These are phyloP conservation scores for Phytophthora foliorum DNA, from an alignment of 352 stramenopile genomes.

Conservation along the genomic window DNA sequence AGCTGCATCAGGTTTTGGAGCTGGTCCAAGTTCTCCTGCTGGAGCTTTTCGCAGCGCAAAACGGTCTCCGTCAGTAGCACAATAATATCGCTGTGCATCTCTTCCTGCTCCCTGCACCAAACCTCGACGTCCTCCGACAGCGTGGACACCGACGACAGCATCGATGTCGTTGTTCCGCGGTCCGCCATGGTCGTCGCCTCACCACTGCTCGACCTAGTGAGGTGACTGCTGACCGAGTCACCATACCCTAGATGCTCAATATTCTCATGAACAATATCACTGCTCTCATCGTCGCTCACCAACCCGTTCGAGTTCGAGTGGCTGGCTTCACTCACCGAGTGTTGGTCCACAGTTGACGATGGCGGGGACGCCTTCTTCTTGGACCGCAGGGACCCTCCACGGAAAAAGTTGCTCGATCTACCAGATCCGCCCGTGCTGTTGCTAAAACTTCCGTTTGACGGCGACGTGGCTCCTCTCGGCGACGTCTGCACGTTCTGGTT, in stretches of 20 bases:
- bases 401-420: conserved; percentile 28
- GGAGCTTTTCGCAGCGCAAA: conserved; percentile 80
- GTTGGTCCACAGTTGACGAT: conserved; percentile 3
- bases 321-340: conserved; percentile 28
- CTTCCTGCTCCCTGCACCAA: conserved; percentile 85
- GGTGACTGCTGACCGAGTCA: conserved; percentile 16
- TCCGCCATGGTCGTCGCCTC: conserved; percentile 26
- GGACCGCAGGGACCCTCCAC: conserved; percentile 1
- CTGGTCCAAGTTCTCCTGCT: conserved; percentile 87
- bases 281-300: conserved; percentile 38
- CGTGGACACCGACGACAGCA: conserved; percentile 65
- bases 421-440: conserved; percentile 18
- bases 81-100: conserved; percentile 88
- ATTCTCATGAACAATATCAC: conserved; percentile 32
- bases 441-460: conserved; percentile 20
- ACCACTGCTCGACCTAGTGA: conserved; percentile 18
- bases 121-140: conserved; percentile 83
- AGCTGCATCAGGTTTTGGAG: conserved; percentile 88
- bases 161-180: conserved; percentile 52
- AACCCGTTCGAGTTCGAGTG: conserved; percentile 13
- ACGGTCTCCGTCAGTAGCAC: conserved; percentile 86
- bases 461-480: conserved; percentile 35
- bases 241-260: conserved; percentile 26
- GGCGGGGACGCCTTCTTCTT: conserved; percentile 7
- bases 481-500: conserved; percentile 81